These are phyloP conservation scores for Bacidia gigantensis DNA, from an alignment of 495 filamentous ascomycete genomes.

Conservation along the genomic window DNA sequence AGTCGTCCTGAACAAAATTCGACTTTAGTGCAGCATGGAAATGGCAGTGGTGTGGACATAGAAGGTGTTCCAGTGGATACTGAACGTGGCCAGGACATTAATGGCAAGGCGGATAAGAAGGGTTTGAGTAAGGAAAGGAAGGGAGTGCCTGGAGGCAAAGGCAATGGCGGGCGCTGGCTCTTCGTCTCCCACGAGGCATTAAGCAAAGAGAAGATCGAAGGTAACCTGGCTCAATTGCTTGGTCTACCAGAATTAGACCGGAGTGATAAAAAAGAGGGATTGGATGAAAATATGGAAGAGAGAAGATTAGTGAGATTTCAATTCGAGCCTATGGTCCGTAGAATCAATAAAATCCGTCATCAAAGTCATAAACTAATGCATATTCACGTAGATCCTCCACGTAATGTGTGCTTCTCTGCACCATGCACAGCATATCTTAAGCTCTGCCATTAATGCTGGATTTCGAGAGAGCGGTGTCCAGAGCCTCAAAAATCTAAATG, in stretches of 20 bases:
- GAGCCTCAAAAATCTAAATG: conserved; percentile 28
- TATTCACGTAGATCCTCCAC: conserved; percentile 59
- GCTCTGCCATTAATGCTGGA: conserved; percentile 62
- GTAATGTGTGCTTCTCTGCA: conserved; percentile 58
- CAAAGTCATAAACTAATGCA: neutral
- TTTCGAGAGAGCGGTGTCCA: conserved; percentile 79
- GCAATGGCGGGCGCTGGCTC: conserved; percentile 67
- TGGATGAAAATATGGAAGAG: conserved; percentile 6
- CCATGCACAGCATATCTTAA: conserved; percentile 57
- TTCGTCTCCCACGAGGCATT: conserved; percentile 70
- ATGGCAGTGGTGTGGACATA: too few species aligned
- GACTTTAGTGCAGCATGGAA: too few species aligned
- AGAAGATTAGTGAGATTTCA: conserved; percentile 69
- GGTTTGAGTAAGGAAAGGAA: conserved; percentile 23
- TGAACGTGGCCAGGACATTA: too few species aligned
- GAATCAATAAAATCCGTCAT: neutral
- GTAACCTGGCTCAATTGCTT: conserved; percentile 24
- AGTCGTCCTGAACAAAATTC: too few species aligned
- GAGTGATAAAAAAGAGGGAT: neutral
- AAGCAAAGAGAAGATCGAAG: conserved; percentile 7
- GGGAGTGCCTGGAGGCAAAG: conserved; percentile 60
- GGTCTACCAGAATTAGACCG: conserved; percentile 8
- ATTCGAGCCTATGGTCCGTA: conserved; percentile 78
- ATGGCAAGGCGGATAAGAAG: too few species aligned
- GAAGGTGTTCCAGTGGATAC: too few species aligned